Evolutionary conservation across 257 asterid species (phyloP).

Genomic region (Haberlea rhodopensis): DNA sequence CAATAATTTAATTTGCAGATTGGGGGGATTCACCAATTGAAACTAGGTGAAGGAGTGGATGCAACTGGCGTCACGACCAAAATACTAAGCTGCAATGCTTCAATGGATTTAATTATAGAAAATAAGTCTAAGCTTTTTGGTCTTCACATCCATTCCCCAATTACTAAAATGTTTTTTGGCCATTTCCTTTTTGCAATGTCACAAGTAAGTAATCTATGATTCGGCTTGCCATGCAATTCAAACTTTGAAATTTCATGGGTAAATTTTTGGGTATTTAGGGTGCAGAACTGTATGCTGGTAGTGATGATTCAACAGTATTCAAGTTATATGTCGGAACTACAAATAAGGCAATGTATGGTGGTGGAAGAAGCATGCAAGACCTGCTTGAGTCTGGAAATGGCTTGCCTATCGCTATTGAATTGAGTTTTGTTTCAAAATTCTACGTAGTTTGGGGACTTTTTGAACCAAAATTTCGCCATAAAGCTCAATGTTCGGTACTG

Average conservation of each 20-base stretch:
- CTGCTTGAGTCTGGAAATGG: slow-evolving; percentile 60
- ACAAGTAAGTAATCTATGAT: slow-evolving; percentile 56
- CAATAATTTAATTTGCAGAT: slow-evolving; percentile 44
- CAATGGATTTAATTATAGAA: slow-evolving; percentile 44
- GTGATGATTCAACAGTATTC: slow-evolving; percentile 32
- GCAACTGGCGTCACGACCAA: slow-evolving; percentile 70
- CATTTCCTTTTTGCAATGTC: slow-evolving; percentile 57
- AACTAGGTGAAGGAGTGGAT: slow-evolving; percentile 75
- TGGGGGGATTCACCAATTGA: slow-evolving; percentile 43
- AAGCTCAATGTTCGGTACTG: slow-evolving; percentile 46
- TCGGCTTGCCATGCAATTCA: too few relatives aligned
- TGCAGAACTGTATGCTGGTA: slow-evolving; percentile 41
- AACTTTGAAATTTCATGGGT: too few relatives aligned
- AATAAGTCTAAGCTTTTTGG: slow-evolving; percentile 68
- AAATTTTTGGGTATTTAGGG: slow-evolving; percentile 35
- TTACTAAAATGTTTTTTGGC: slow-evolving; percentile 36
- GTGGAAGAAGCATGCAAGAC: slow-evolving; percentile 77
- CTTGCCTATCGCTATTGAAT: slow-evolving; percentile 41
- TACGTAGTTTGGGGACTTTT: slow-evolving; percentile 59
- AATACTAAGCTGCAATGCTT: slow-evolving; percentile 59
- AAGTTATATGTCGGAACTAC: slow-evolving; percentile 51
- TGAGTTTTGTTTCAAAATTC: slow-evolving; percentile 48
- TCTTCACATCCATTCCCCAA: slow-evolving; percentile 64
- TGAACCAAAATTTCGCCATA: slow-evolving; percentile 47
- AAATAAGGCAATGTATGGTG: slow-evolving; percentile 71